These are phyloP conservation scores for Trapa bicornis DNA, from an alignment of 345 rosid species.

Conservation along the genomic window DNA sequence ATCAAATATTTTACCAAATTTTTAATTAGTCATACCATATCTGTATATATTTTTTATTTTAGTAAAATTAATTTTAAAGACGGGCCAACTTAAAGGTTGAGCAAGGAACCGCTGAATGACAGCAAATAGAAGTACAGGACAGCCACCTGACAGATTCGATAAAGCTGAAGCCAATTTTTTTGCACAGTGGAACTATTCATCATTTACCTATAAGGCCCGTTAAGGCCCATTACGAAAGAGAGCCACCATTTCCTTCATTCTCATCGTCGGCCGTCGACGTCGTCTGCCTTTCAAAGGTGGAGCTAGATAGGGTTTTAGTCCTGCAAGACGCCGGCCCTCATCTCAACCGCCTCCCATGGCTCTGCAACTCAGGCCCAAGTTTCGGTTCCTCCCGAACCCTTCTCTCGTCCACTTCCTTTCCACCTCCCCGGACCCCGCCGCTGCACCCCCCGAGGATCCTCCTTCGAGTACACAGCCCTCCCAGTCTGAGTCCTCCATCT, in stretches of 20 bases:
- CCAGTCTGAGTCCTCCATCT: slow-evolving; percentile 10
- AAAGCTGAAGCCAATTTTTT: too few relatives aligned
- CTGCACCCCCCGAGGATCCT: not conserved
- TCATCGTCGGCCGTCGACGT: not conserved
- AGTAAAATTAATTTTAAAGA: too few relatives aligned
- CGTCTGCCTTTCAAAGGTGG: not conserved
- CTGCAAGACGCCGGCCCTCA: slow-evolving; percentile 2
- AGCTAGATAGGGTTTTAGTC: not conserved
- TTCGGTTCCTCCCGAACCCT: slow-evolving; percentile 7
- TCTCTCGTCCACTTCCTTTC: slow-evolving; percentile 6
- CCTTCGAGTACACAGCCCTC: slow-evolving; percentile 1
- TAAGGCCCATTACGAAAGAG: too few relatives aligned
- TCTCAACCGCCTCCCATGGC: slow-evolving; percentile 10
- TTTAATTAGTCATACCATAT: too few relatives aligned
- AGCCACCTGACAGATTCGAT: too few relatives aligned
- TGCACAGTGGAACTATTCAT: too few relatives aligned
- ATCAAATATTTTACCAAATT: too few relatives aligned
- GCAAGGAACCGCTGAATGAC: too few relatives aligned
- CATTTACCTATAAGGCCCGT: too few relatives aligned
- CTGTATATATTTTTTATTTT: too few relatives aligned
- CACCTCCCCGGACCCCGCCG: slow-evolving; percentile 4
- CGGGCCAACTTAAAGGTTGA: too few relatives aligned
- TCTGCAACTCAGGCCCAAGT: slow-evolving; percentile 8
- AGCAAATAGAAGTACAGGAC: too few relatives aligned
- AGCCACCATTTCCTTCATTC: not conserved